Evolutionary conservation across 352 stramenopile genomes (phyloP), one percentile per base, ranked within the genome.

Genomic region (Phytopythium sindhum): DNA sequence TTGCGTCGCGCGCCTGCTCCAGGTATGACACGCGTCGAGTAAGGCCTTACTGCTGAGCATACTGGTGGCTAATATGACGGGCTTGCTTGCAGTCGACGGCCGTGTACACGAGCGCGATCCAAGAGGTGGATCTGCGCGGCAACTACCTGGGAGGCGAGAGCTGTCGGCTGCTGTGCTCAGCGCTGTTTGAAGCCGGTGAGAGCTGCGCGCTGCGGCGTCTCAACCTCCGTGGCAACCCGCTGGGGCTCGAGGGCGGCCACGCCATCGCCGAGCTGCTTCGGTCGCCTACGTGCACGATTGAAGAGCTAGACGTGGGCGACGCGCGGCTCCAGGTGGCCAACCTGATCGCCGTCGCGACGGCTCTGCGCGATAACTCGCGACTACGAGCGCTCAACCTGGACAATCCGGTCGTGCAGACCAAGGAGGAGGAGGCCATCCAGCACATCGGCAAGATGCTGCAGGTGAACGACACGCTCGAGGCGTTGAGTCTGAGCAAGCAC

Each of bases 381-480:
- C 69, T 92, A 3, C 15, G 65, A 2, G 50, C 62, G 14, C 57
- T 92, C 29, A 84, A 86, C 37, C 66, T 92, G 6, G 84, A 90
- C 68, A 90, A 89, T 35, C 81, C 81, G 1, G 58, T 89, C 0
- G 28, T 91, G 21, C 65, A 65, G 14, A 81, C 74, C 0, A 88
- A 73, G n/a, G 84, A 91, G 63, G 81, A 91, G 62, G 84, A 90
- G 28, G 72, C 77, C 4, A 72, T 88, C 24, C 84, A 92, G 65
- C 84, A 90, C 52, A 67, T 92, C 17, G 84, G 79, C 47, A 90
- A 90, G 64, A 88, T 88, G 74, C 68, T 92, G 51, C 81, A 90
- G 61, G 78, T 87, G n/a, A 90, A 92, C 59, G 59, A 70, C 24
- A 79, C 77, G 41, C 73, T 92, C 50, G 72, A 64, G 28, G 61